phyloP scores from a whole-genome alignment of 805 yeast species.

The Yamadazyma ubonensis region DNA sequence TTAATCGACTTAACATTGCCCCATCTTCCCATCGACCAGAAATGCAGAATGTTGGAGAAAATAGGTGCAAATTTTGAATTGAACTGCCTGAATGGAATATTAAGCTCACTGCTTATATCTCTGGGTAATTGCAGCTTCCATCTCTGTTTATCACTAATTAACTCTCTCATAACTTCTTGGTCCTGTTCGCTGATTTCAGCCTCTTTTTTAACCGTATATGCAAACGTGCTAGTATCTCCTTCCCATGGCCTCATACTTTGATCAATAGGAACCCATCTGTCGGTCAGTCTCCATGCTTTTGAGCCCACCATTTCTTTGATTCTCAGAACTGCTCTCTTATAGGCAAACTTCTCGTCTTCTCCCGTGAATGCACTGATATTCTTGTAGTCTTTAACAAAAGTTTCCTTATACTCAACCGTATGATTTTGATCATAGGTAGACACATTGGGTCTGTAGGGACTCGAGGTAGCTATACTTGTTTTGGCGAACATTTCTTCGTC shows the following conservation, averaged over 20 bases:
- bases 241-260: constrained; percentile 59
- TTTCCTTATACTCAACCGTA: constrained; percentile 22
- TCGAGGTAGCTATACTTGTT: constrained; percentile 55
- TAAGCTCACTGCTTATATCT: constrained; percentile 21
- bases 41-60: constrained; percentile 39
- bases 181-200: neutral
- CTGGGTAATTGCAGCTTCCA: constrained; percentile 20
- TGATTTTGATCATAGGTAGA: constrained; percentile 57
- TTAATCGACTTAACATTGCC: constrained; percentile 45
- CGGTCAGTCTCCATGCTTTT: constrained; percentile 46
- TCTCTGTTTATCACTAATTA: constrained; percentile 1
- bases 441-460: constrained; percentile 70
- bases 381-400: constrained; percentile 33
- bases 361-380: constrained; percentile 63
- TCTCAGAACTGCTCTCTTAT: constrained; percentile 66
- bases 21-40: constrained; percentile 73
- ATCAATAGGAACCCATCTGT: constrained; percentile 57
- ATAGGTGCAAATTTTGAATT: constrained; percentile 24
- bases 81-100: constrained; percentile 24
- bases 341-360: constrained; percentile 75
- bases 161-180: neutral
- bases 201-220: neutral
- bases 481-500: constrained; percentile 70
- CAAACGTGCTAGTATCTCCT: constrained; percentile 2
- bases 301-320: constrained; percentile 59